Evolutionary conservation across 371 early-diverging fungal species (phyloP), one percentile per base, ranked within the genome.

Genomic region (Chytridium lagenaria): DNA sequence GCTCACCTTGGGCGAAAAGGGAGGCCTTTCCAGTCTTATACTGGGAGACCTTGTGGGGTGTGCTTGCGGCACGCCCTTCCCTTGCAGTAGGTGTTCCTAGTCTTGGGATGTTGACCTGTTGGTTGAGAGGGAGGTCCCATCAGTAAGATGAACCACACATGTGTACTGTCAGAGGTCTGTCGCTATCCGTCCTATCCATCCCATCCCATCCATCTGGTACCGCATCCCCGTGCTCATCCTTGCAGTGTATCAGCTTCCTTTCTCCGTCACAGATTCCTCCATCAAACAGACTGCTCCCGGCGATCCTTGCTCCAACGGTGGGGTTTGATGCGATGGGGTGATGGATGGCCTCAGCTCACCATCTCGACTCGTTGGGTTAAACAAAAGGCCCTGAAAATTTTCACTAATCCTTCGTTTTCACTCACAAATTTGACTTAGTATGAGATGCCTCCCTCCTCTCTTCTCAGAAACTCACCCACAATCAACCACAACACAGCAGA

Each of bases 1-100:
- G 33, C 63, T 19, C 38, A 81, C 96, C 99, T 89, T 97, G 97
- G 80, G 95, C 98, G 80, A 92, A 92, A 78, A 96, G 91, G 77
- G 98, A 97, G 79, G 94, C 97, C 91, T 98, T 98, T 78, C 98
- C 96, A 78, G 95, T 95, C 95, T 98, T 99, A 96, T 98, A 98
- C 87, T 98, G 96, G 79, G 98, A 91, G 75, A 98, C 98, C 91
- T 98, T 98, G 95, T 97, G 98, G 68, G 93, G 93, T 95, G 94
- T 99, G 98, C 92, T 94, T 94, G 81, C 90, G 89, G 93, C 98
- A 99, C 85, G 91, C 90, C 84, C 86, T 85, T 84, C 96, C 94
- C 91, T 94, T 94, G 93, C 99, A 99, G 93, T 84, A 95, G 79
- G 96, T 97, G 88, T 95, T 96, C 76, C 96, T 88, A 86, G 95